Evolutionary conservation across 768 basidiomycete species (phyloP), one percentile per base, ranked within the genome.

Genomic region (Mycena indigotica): DNA sequence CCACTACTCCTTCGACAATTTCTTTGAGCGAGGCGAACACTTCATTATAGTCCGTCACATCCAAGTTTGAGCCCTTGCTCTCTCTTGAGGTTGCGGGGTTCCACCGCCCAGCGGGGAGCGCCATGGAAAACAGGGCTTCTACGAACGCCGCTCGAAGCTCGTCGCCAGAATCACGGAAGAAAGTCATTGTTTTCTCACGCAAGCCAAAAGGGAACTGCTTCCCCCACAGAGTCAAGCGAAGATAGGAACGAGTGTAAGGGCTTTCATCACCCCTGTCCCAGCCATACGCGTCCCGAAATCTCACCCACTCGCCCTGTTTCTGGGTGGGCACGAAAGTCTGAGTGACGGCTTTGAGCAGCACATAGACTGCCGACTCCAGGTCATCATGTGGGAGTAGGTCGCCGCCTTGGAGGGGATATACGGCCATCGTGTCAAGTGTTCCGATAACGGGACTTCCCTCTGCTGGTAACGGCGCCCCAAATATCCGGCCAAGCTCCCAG

Each of bases 311-410:
- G 45, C 17, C 2, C 45, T 24, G 10, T 17, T 53, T 45, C 38
- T 21, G 28, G 24, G 25, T 50, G 45, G 57, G 57, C 45, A n/a
- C 16, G 45, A 58, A 53, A 13, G 23, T 44, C 52, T 50, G 52
- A 1, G 57, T 58, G 8, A 58, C 28, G 23, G 38, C 38, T 53
- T 58, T 58, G 57, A 58, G 57, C 30, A 58, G 48, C 13, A 58
- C 57, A 38, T 58, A 58, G 38, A 44, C 38, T 5, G 53, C 57
- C 12, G 57, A 54, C 48, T 58, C 57, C 29, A 58, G 50, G 57
- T 58, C 57, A 30, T 58, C 57, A 39, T 58, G 57, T 53, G 57
- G 57, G 46, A 58, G 57, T 39, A 49, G 57, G 48, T 39, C 40
- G 2, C 1, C 15, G 5, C 10, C 30, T 29, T 1, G 5, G 48